Evolutionary conservation across 371 early-diverging fungal species (phyloP).

Genomic region (Rhizopus stolonifer): DNA sequence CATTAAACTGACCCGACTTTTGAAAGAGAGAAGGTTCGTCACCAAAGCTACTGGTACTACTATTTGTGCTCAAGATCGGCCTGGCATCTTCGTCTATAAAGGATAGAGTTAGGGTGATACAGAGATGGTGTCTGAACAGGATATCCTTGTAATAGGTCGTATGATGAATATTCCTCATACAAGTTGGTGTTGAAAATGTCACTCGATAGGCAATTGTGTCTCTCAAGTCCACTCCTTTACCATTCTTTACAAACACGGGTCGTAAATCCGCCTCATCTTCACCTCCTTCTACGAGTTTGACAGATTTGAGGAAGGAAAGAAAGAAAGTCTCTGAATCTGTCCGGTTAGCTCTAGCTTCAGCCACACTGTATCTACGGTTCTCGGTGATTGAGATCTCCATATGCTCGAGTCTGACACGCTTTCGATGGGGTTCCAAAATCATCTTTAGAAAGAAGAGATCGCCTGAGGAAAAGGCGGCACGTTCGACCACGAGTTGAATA

Average conservation of each 20-base stretch:
- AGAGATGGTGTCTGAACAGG: constrained; percentile 27
- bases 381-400: constrained; percentile 30
- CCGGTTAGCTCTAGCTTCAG: constrained; percentile 27
- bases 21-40: background rate
- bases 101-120: constrained; percentile 29
- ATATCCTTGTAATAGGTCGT: constrained; percentile 36
- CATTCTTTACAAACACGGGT: constrained; percentile 23
- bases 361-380: constrained; percentile 22
- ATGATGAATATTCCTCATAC: constrained; percentile 34
- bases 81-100: constrained; percentile 18
- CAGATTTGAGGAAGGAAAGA: constrained; percentile 17
- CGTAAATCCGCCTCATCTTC: constrained; percentile 12
- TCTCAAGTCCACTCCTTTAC: constrained; percentile 21
- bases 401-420: constrained; percentile 30
- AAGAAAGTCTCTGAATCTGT: constrained; percentile 21
- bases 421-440: constrained; percentile 31
- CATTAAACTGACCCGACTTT: background rate
- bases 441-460: constrained; percentile 28
- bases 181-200: constrained; percentile 35
- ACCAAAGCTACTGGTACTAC: constrained; percentile 15
- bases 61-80: constrained; percentile 7
- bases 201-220: constrained; percentile 33
- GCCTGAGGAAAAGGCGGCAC: constrained; percentile 36
- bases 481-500: constrained; percentile 31
- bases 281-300: constrained; percentile 18